phyloP scores from a whole-genome alignment of 805 yeast species.

The Candida maris region DNA sequence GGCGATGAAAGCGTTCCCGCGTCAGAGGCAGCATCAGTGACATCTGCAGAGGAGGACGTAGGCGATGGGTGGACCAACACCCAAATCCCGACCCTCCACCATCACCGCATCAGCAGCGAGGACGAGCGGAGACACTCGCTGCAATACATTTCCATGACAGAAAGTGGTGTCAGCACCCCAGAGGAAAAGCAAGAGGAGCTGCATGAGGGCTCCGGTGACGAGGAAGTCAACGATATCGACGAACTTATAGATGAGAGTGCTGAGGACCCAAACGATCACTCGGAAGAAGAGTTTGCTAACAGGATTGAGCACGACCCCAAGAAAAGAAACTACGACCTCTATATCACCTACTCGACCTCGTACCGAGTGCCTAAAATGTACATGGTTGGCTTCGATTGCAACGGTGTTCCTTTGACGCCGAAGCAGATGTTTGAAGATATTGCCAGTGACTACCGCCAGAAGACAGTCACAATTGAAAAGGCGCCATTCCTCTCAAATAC shows the following conservation, averaged over 20 bases:
- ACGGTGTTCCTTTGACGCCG: slow-evolving; percentile 85
- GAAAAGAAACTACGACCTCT: slow-evolving; percentile 78
- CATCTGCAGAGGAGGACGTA: neutral
- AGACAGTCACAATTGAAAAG: slow-evolving; percentile 93
- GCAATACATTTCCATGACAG: slow-evolving; percentile 23
- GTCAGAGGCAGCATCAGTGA: neutral
- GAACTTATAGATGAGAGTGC: slow-evolving; percentile 34
- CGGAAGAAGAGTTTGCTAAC: slow-evolving; percentile 31
- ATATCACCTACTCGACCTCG: slow-evolving; percentile 89
- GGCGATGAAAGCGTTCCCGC: slow-evolving; percentile 30
- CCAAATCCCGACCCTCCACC: slow-evolving; percentile 13
- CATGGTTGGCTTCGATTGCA: slow-evolving; percentile 76
- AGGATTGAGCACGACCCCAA: slow-evolving; percentile 36
- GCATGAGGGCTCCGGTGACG: slow-evolving; percentile 20
- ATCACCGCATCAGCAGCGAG: slow-evolving; percentile 18
- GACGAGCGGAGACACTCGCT: slow-evolving; percentile 28
- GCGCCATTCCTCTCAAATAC: slow-evolving; percentile 79
- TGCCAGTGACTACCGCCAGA: slow-evolving; percentile 84
- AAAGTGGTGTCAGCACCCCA: slow-evolving; percentile 12
- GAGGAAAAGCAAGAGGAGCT: slow-evolving; percentile 6
- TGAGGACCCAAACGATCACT: slow-evolving; percentile 31
- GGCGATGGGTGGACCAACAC: slow-evolving; percentile 58
- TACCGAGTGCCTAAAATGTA: slow-evolving; percentile 95
- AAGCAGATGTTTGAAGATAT: slow-evolving; percentile 94
- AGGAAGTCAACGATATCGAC: slow-evolving; percentile 41